Evolutionary conservation across 805 yeast genomes (phyloP), one percentile per base, ranked within the genome.

Genomic region (Saccharomycopsis guyanensis): DNA sequence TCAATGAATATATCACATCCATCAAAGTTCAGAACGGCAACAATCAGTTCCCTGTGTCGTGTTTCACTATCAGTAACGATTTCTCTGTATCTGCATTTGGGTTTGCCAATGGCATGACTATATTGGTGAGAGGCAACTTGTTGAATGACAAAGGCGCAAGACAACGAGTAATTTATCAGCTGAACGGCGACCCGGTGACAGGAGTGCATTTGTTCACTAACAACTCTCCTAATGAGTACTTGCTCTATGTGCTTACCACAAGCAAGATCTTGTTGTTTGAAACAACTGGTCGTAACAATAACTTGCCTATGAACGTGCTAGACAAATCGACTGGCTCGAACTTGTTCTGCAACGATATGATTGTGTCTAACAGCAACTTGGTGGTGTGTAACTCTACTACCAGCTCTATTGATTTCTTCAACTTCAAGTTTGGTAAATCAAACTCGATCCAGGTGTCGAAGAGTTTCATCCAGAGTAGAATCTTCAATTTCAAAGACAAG

Each of bases 61-160:
- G 85, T 27, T 73, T 84, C 51, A 70, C 73, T 13, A 64, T 72
- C 42, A 72, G 79, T 13, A 54, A 61, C 1, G 79, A 75, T 49
- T 73, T 81, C 50, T 71, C 86, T 2, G 75, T 85, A 29, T 60
- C 83, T 4, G 89, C 84, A 0, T 65, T 86, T 39, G 96, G 96
- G 0, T 86, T 78, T 56, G 82, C 89, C 12, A 82, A 88, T 60
- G 98, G 98, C 2, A 71, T 78, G 18, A 87, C 89, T 2, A 67
- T 89, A 2, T 65, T 89, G 4, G 76, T 89, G 0, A 66, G 97
- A 52, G 98, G 98, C 6, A 97, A 93, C 61, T 62, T 93, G 27
- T 54, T 86, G 4, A 77, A 88, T 55, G 98, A 93, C 58, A 68
- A 95, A 49, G 97, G 97, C 0, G 79, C 95, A 7, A 76, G 93